Conservation (phyloP, 2,329 filamentous ascomycete species). For the Simplicillium sp. region DNA sequence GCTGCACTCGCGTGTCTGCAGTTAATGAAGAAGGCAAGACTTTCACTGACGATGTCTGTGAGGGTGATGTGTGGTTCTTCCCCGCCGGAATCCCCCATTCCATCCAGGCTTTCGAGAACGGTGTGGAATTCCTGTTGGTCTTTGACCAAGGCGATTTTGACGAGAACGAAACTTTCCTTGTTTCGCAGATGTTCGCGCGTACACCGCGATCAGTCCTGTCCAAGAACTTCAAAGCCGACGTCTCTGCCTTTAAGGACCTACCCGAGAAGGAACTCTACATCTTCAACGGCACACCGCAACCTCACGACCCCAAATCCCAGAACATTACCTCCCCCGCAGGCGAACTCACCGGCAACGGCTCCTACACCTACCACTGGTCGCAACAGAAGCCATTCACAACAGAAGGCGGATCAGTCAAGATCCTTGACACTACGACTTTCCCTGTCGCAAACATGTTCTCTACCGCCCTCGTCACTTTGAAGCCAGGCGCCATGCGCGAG, state of each 20-base stretch:
- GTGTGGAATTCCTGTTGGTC: conserved; percentile 49
- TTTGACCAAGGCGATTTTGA: conserved; percentile 50
- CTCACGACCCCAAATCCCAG: conserved; percentile 32
- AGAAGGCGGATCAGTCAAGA: conserved; percentile 49
- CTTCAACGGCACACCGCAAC: conserved; percentile 40
- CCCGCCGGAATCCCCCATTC: conserved; percentile 38
- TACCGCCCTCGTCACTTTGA: conserved; percentile 44
- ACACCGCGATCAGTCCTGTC: conserved; percentile 43
- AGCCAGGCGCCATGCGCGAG: conserved; percentile 56
- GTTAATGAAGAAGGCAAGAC: conserved; percentile 40
- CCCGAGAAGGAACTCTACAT: conserved; percentile 40
- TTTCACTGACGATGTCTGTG: conserved; percentile 36
- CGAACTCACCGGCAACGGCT: conserved; percentile 22
- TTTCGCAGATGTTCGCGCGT: conserved; percentile 40
- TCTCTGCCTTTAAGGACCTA: conserved; percentile 36
- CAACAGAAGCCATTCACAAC: conserved; percentile 39
- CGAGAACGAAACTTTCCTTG: conserved; percentile 50
- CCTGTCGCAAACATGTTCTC: conserved; percentile 46
- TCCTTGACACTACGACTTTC: conserved; percentile 47
- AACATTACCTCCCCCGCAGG: conserved; percentile 37
- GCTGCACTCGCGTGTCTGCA: conserved; percentile 39
- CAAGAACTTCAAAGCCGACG: conserved; percentile 41
- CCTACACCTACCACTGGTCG: conserved; percentile 42
- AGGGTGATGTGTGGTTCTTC: conserved; percentile 47
- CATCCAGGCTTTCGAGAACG: conserved; percentile 44